Conservation (phyloP, 345 rosid species). For the Nephelium lappaceum region DNA sequence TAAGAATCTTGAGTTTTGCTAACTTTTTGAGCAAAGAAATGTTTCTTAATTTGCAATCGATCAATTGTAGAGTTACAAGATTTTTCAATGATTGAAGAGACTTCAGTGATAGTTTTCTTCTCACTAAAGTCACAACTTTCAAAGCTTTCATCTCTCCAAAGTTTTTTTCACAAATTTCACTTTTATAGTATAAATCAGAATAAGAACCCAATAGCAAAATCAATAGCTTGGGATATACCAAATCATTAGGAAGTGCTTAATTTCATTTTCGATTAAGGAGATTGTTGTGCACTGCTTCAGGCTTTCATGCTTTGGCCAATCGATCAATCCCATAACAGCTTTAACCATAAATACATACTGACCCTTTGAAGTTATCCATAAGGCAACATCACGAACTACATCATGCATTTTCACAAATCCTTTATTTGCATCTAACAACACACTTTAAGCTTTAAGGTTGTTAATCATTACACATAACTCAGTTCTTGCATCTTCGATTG, state of each 20-base stretch:
- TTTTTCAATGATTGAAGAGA: background rate
- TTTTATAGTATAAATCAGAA: no score
- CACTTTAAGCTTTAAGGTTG: background rate
- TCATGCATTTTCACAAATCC: slow-evolving; percentile 17
- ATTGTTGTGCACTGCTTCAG: background rate
- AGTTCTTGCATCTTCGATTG: slow-evolving; percentile 4
- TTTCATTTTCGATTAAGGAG: background rate
- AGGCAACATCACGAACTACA: background rate
- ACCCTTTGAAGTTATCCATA: background rate
- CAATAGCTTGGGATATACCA: slow-evolving; percentile 12
- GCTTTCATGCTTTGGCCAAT: slow-evolving; percentile 8
- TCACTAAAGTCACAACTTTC: background rate
- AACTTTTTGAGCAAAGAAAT: background rate
- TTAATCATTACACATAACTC: background rate
- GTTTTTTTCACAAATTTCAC: no score
- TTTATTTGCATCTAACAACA: background rate
- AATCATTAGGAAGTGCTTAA: background rate
- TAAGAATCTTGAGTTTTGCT: slow-evolving; percentile 9
- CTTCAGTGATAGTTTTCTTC: background rate
- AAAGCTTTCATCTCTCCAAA: background rate
- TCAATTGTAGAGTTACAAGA: background rate
- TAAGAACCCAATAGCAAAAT: background rate
- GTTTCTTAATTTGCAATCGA: background rate
- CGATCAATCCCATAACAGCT: background rate
- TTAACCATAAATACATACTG: background rate